phyloP scores from a whole-genome alignment of 257 asterid species.

The Linderniella brevidens region DNA sequence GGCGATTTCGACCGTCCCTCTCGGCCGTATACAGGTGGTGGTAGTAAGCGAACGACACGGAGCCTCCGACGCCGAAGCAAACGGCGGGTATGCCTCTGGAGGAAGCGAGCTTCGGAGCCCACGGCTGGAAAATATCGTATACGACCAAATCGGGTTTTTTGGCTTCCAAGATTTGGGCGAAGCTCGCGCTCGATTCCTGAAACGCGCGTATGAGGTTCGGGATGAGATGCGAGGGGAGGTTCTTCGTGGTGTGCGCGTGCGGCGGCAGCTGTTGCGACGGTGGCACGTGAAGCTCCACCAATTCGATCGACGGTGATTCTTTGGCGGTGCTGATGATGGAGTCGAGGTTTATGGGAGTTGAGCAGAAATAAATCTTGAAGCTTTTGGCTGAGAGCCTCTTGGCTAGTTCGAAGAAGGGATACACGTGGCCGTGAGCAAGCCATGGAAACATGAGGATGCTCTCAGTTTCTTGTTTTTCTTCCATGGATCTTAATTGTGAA shows the following conservation, averaged over 20 bases:
- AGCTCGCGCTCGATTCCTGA: conserved; percentile 12
- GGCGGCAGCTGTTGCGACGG: conserved; percentile 18
- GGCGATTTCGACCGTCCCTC: neutral
- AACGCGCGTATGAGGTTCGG: conserved; percentile 14
- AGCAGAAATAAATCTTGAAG: conserved; percentile 18
- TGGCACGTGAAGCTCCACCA: conserved; percentile 15
- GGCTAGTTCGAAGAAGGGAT: conserved; percentile 18
- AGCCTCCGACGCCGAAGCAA: conserved; percentile 13
- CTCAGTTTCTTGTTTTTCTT: conserved; percentile 1
- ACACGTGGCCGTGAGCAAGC: conserved; percentile 24
- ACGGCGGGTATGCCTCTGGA: conserved; percentile 17
- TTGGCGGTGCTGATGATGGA: too few relatives aligned
- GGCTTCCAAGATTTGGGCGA: conserved; percentile 11
- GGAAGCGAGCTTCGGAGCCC: conserved; percentile 22
- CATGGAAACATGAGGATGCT: conserved; percentile 22
- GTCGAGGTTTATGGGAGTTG: conserved; percentile 20
- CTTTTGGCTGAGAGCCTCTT: conserved; percentile 12
- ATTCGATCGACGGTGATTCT: too few relatives aligned
- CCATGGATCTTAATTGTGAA: conserved; percentile 6
- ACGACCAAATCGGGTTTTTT: conserved; percentile 17
- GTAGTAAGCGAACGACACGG: conserved; percentile 2
- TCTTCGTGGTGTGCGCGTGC: conserved; percentile 27
- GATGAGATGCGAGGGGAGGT: conserved; percentile 15
- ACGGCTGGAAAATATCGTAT: conserved; percentile 22
- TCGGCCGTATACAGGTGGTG: conserved; percentile 15